Evolutionary conservation across 345 rosid species (phyloP).

Genomic region (Psidium guajava): DNA sequence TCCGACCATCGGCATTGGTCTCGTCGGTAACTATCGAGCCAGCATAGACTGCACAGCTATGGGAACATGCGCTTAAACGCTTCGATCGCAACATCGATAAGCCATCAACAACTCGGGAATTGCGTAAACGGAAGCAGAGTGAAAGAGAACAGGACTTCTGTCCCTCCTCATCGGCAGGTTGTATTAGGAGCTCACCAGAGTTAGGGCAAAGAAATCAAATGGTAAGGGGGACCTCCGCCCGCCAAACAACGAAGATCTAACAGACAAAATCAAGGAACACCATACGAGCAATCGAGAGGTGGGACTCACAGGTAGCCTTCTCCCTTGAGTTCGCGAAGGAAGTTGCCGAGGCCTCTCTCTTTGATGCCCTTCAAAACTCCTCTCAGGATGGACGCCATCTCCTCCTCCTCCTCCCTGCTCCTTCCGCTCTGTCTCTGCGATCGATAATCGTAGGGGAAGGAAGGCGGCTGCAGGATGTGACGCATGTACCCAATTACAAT

Average conservation of each 20-base stretch:
- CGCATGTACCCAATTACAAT: background rate
- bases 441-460: background rate
- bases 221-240: background rate
- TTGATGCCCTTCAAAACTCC: constrained; percentile 49
- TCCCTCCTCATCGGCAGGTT: background rate
- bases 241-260: background rate
- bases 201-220: background rate
- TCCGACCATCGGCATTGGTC: background rate
- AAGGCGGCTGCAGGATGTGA: background rate
- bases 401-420: background rate
- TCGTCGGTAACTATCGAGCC: background rate
- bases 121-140: background rate
- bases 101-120: background rate
- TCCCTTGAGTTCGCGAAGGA: constrained; percentile 51
- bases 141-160: background rate
- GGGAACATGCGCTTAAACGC: background rate
- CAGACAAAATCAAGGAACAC: background rate
- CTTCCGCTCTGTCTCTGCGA: background rate
- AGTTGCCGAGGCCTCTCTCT: constrained; percentile 63
- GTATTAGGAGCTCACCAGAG: background rate
- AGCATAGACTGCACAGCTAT: background rate
- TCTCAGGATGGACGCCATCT: constrained; percentile 77
- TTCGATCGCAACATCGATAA: background rate
- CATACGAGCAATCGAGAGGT: background rate
- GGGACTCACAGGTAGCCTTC: constrained; percentile 63